Conservation (phyloP, 805 yeast genomes). For the Suhomyces prunicola region DNA sequence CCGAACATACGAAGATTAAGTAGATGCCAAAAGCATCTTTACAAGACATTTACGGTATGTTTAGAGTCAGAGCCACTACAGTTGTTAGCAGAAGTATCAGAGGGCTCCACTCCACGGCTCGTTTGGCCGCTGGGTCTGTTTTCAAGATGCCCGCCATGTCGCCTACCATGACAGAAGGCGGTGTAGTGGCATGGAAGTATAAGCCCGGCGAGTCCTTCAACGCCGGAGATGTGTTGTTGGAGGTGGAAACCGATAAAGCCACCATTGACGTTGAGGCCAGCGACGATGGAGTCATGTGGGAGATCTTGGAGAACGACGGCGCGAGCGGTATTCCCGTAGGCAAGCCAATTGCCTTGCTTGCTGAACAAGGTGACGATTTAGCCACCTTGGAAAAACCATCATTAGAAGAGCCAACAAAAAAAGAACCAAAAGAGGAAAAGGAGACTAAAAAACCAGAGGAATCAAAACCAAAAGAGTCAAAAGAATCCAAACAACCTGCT, state of each 20-base stretch:
- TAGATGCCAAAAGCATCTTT: neutral
- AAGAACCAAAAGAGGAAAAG: slow-evolving; percentile 12
- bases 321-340: slow-evolving; percentile 79
- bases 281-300: slow-evolving; percentile 88
- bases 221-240: slow-evolving; percentile 80
- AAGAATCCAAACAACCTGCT: slow-evolving; percentile 4
- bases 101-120: slow-evolving; percentile 29
- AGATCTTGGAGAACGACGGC: slow-evolving; percentile 71
- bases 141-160: slow-evolving; percentile 98
- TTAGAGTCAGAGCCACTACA: slow-evolving; percentile 10
- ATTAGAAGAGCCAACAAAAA: slow-evolving; percentile 25
- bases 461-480: slow-evolving; percentile 7
- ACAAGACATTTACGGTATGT: slow-evolving; percentile 3
- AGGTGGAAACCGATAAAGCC: slow-evolving; percentile 86
- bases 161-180: slow-evolving; percentile 97
- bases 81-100: slow-evolving; percentile 19
- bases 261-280: slow-evolving; percentile 82
- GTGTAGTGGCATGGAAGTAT: slow-evolving; percentile 84
- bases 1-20: slow-evolving; percentile 11
- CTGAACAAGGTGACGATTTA: slow-evolving; percentile 86
- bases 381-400: slow-evolving; percentile 58
- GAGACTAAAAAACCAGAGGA: slow-evolving; percentile 10
- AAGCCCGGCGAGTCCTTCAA: slow-evolving; percentile 64
- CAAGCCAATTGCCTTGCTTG: slow-evolving; percentile 81
- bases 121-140: slow-evolving; percentile 35